Evolutionary conservation across 75 land plant species (phyloP), one percentile per base, ranked within the genome.

Genomic region (Larix kaempferi): DNA sequence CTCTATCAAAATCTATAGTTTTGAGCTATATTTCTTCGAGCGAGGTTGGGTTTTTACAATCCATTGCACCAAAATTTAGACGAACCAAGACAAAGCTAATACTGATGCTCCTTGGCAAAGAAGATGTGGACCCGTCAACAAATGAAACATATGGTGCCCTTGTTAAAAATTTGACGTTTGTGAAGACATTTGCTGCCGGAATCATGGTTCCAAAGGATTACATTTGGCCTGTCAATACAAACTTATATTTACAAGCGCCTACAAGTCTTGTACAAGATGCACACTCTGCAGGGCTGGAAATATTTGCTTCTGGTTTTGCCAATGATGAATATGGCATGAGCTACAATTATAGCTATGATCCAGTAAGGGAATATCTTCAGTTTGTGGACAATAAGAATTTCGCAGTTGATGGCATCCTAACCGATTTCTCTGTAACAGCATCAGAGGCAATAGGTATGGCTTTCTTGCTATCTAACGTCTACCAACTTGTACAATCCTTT

Each of bases 391-490:
- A 89, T 23, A 37, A 81, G 14, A 61, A 87, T 49, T 91, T 94
- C 78, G 62, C 91, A 17, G 95, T 96, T 54, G 99, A 96, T 85
- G 99, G 99, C 11, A 60, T 94, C 35, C 64, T 94, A 11, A 81
- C 99, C 1, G 95, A 96, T 76, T 96, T 94, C 83, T 86, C 99
- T 60, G 41, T 83, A 21, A 92, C 99, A 58, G 94, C 99, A 56
- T 82, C 98, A 41, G 87, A 84, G 79, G 87, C 98, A n/a, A 85
- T 93, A 59, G 94, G 98, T 95, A 27, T 39, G 52, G 7, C 19
- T 19, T 41, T 41, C 23, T 13, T 41, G 25, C 23, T n/a, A 49
- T 11, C 54, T 49, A 10, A 49, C 12, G 12, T 49, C 54, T 49
- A 49, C 54, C 54, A 49, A 49, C 54, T 49, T 49, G 12, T 49